Evolutionary conservation across 2,329 filamentous ascomycete species (phyloP).

Genomic region (Periconia macrospinosa): DNA sequence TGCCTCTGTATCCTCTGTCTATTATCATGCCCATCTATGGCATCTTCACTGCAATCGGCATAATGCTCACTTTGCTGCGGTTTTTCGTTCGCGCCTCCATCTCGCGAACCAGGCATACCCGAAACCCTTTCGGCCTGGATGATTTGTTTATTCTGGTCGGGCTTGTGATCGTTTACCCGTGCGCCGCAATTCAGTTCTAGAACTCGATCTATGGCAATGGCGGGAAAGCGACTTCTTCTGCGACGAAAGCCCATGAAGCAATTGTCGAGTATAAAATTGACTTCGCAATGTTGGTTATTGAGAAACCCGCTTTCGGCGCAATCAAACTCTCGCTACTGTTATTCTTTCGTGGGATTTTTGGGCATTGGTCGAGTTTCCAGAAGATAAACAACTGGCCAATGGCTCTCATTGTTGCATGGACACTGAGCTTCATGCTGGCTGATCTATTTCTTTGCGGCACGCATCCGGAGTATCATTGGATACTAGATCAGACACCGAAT

Average conservation of each 20-base stretch:
- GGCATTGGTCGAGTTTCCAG: not conserved
- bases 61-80: not conserved
- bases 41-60: not conserved
- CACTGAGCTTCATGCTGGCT: not conserved
- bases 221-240: not conserved
- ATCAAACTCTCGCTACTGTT: slow-evolving; percentile 13
- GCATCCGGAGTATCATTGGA: not conserved
- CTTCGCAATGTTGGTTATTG: slow-evolving; percentile 9
- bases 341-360: slow-evolving; percentile 2
- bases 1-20: not conserved
- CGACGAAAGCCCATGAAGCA: not conserved
- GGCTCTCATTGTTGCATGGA: not conserved
- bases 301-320: slow-evolving; percentile 11
- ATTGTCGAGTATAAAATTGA: slow-evolving; percentile 7
- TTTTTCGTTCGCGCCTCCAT: not conserved
- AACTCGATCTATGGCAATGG: not conserved
- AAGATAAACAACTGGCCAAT: not conserved
- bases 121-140: not conserved
- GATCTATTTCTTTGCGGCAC: not conserved
- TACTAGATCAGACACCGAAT: not conserved
- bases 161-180: not conserved
- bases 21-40: not conserved
- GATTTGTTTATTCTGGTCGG: slow-evolving; percentile 1
- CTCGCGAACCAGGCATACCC: not conserved
- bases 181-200: slow-evolving; percentile 2